Percentiles rank a stretch among this genome's conserved stretches.
Conservation (phyloP, 371 early-diverging fungal species). For the Parasitella parasitica region DNA sequence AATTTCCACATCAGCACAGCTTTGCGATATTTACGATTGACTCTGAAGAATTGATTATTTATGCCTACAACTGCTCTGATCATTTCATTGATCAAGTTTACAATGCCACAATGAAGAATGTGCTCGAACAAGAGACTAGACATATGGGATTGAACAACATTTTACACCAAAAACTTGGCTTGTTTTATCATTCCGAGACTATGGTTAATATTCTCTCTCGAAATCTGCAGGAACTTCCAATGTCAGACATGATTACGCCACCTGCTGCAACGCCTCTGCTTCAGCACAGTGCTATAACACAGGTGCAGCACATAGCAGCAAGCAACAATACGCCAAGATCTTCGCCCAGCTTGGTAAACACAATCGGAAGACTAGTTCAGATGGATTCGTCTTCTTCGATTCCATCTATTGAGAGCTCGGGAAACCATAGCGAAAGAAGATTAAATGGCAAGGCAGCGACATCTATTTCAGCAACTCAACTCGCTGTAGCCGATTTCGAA, state of each 20-base stretch:
- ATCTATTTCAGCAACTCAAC: not conserved
- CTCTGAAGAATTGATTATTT: slow-evolving; percentile 49
- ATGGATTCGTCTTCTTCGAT: slow-evolving; percentile 23
- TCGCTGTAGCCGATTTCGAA: slow-evolving; percentile 17
- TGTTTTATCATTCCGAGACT: slow-evolving; percentile 58
- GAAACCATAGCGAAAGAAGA: slow-evolving; percentile 1
- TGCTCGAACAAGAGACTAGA: slow-evolving; percentile 43
- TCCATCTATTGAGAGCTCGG: slow-evolving; percentile 1
- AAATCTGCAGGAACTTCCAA: not conserved
- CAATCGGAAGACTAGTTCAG: slow-evolving; percentile 23
- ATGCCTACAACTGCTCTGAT: slow-evolving; percentile 72
- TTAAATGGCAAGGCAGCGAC: not conserved
- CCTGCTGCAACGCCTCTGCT: not conserved
- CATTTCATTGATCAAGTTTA: slow-evolving; percentile 57
- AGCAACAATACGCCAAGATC: not conserved
- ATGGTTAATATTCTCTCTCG: slow-evolving; percentile 25
- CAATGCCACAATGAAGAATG: slow-evolving; percentile 26
- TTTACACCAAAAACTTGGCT: slow-evolving; percentile 69
- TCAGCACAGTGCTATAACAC: slow-evolving; percentile 5
- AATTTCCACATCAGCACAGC: slow-evolving; percentile 35
- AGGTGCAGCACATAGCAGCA: slow-evolving; percentile 11
- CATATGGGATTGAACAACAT: slow-evolving; percentile 56
- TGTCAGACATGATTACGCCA: not conserved
- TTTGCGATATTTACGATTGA: slow-evolving; percentile 62
- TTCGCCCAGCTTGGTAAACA: slow-evolving; percentile 18